Evolutionary conservation across 768 basidiomycete genomes (phyloP).

Genomic region (Pholiota conissans): DNA sequence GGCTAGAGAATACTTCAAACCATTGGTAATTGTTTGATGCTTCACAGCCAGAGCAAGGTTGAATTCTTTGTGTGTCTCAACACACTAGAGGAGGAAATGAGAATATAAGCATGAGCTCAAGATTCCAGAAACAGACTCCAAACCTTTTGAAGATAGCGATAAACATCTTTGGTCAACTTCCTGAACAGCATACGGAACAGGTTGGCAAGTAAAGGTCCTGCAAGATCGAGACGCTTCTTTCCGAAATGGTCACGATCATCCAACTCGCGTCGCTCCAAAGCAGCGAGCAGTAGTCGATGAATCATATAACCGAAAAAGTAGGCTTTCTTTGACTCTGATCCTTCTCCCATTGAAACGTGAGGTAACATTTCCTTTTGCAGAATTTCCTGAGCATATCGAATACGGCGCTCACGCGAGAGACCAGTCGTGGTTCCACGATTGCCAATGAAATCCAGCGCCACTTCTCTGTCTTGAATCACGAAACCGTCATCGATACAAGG

Average conservation of each 20-base stretch:
- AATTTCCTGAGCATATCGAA: conserved; percentile 96
- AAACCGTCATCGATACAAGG: conserved; percentile 99
- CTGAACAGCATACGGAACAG: conserved; percentile 97
- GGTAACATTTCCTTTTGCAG: conserved; percentile 98
- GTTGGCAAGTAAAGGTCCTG: conserved; percentile 94
- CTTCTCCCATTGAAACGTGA: conserved; percentile 94
- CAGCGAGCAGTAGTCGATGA: conserved; percentile 90
- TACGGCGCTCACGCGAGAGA: conserved; percentile 87
- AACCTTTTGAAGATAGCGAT: conserved; percentile 96
- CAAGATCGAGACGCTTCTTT: conserved; percentile 95
- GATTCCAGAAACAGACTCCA: conserved; percentile 12
- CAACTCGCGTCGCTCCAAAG: conserved; percentile 89
- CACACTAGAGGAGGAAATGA: conserved; percentile 66
- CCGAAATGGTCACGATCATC: conserved; percentile 99
- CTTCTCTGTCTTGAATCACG: conserved; percentile 96
- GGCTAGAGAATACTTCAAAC: conserved; percentile 95
- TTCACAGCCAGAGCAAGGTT: conserved; percentile 90
- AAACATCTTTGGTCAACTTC: conserved; percentile 95
- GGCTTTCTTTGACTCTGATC: conserved; percentile 96
- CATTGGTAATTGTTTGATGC: conserved; percentile 96
- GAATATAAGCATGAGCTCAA: neutral
- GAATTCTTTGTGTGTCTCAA: conserved; percentile 95
- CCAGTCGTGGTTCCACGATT: conserved; percentile 96
- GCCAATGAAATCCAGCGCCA: conserved; percentile 97
- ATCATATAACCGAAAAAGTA: conserved; percentile 99